These are phyloP conservation scores for Golubevia sp. DNA, from an alignment of 1,284 basidiomycete species.

Conservation along the genomic window DNA sequence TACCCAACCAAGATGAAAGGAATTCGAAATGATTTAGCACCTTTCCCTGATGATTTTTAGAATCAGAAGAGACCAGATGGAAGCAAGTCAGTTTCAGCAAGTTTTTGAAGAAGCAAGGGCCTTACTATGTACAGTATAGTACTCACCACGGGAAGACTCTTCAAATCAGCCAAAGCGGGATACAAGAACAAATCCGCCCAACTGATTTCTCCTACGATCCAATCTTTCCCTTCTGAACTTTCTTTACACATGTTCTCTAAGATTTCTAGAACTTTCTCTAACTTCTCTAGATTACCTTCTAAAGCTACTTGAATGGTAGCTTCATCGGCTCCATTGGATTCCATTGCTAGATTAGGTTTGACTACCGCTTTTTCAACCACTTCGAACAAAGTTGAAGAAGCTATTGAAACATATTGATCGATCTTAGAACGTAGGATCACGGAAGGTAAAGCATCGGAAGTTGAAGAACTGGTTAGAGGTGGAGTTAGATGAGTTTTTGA, in stretches of 20 bases:
- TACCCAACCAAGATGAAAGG: too few species aligned
- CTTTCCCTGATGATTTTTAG: too few species aligned
- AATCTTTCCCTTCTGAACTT: too few species aligned
- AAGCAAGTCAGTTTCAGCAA: too few species aligned
- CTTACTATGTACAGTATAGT: too few species aligned
- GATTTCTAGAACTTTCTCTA: slow-evolving; percentile 16
- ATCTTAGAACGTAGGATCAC: slow-evolving; percentile 8
- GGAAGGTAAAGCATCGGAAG: background rate
- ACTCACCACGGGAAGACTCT: slow-evolving; percentile 6
- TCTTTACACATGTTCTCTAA: slow-evolving; percentile 12
- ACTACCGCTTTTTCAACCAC: slow-evolving; percentile 19
- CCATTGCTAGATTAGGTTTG: slow-evolving; percentile 18
- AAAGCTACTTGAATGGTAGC: slow-evolving; percentile 21
- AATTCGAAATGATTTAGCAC: too few species aligned
- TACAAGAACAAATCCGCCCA: slow-evolving; percentile 33
- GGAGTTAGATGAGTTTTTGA: slow-evolving; percentile 18
- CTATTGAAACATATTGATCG: slow-evolving; percentile 14
- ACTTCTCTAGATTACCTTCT: slow-evolving; percentile 5
- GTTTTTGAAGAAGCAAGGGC: too few species aligned
- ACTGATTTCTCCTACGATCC: background rate
- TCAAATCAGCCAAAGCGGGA: slow-evolving; percentile 22
- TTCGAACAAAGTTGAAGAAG: slow-evolving; percentile 20
- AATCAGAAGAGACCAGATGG: too few species aligned
- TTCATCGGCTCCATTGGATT: slow-evolving; percentile 19
- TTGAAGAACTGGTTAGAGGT: background rate